These are phyloP conservation scores for Aspergillus campestris DNA, from an alignment of 495 filamentous ascomycete species.

Conservation along the genomic window DNA sequence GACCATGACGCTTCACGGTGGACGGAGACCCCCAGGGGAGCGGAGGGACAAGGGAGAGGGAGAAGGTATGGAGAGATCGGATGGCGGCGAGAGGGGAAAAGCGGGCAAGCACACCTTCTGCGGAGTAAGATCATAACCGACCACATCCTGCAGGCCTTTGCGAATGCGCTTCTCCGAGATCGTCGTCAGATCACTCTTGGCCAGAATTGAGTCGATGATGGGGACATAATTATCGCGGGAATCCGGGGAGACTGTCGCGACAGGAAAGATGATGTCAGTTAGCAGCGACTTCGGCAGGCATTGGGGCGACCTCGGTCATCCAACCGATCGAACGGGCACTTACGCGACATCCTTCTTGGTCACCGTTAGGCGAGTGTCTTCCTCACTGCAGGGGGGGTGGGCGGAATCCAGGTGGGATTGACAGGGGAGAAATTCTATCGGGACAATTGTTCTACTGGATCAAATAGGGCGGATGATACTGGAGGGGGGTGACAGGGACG, in stretches of 20 bases:
- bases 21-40: no score
- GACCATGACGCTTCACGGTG: not conserved
- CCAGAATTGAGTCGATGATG: constrained; percentile 89
- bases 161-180: constrained; percentile 91
- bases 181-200: constrained; percentile 72
- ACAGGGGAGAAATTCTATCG: no score
- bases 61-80: not conserved
- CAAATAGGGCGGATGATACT: no score
- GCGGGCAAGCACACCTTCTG: constrained; percentile 60
- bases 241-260: constrained; percentile 54
- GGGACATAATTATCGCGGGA: constrained; percentile 60
- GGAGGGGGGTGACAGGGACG: no score
- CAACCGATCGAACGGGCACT: constrained; percentile 15
- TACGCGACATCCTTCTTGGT: constrained; percentile 31
- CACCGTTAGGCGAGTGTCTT: no score
- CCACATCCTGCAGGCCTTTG: constrained; percentile 66
- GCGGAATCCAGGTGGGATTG: no score
- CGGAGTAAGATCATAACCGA: constrained; percentile 72
- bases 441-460: no score
- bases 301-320: constrained; percentile 3
- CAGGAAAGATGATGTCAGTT: constrained; percentile 15
- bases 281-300: constrained; percentile 10
- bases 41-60: no score
- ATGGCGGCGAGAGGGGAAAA: constrained; percentile 8
- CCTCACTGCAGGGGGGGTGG: no score